These are phyloP conservation scores for Trichoderma asperellum DNA, from an alignment of 2,329 filamentous ascomycete genomes.

Conservation along the genomic window DNA sequence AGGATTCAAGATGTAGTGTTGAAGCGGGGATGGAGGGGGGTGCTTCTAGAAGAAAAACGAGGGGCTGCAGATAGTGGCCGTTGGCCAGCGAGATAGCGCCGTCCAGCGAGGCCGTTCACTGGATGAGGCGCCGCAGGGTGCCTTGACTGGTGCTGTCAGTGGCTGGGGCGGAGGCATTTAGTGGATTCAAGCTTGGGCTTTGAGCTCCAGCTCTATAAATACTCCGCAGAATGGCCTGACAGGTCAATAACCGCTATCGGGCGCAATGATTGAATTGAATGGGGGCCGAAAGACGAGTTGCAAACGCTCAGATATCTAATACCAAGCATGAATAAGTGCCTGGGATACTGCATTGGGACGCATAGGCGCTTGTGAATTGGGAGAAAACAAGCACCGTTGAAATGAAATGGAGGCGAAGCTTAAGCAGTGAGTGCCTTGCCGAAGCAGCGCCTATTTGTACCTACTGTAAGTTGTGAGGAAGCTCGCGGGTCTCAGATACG, in stretches of 20 bases:
- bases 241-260: not conserved
- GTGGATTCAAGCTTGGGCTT: conserved; percentile 8
- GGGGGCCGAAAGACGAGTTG: not conserved
- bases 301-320: not conserved
- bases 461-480: not conserved
- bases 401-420: not conserved
- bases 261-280: not conserved
- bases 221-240: not conserved
- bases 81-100: conserved; percentile 14
- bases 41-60: not conserved
- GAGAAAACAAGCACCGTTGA: not conserved
- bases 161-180: conserved; percentile 10
- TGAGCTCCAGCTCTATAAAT: conserved; percentile 10
- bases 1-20: not conserved
- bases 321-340: not conserved
- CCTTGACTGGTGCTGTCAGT: not conserved
- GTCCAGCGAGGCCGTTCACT: conserved; percentile 33
- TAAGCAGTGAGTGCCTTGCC: not conserved
- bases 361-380: not conserved
- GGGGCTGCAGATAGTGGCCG: conserved; percentile 3
- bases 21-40: not conserved
- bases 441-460: not conserved
- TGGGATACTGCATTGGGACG: not conserved
- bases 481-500: not conserved
- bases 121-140: conserved; percentile 17